These are phyloP conservation scores for Fusarium haematococcum DNA, from an alignment of 2,329 filamentous ascomycete species.

Conservation along the genomic window DNA sequence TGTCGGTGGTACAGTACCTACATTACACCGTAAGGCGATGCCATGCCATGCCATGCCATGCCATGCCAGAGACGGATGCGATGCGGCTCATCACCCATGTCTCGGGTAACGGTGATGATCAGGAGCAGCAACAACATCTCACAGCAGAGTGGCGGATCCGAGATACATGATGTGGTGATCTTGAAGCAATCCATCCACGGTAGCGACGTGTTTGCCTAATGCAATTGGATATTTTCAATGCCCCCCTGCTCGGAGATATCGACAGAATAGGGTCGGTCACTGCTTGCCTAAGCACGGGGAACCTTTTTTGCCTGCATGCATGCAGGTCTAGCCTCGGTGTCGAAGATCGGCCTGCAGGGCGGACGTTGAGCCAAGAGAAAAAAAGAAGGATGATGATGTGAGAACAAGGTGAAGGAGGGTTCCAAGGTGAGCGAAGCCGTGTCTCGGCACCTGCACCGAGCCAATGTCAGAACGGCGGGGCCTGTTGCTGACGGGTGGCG, in stretches of 20 bases:
- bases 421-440: not conserved
- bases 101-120: conserved; percentile 20
- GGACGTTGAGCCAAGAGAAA: not conserved
- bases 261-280: conserved; percentile 12
- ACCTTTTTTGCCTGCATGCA: not conserved
- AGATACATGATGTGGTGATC: conserved; percentile 9
- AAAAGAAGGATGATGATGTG: not conserved
- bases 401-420: conserved; percentile 7
- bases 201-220: not conserved
- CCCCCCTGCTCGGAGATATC: conserved; percentile 4
- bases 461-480: conserved; percentile 25
- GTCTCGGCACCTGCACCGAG: conserved; percentile 2
- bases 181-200: not conserved
- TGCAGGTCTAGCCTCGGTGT: not conserved
- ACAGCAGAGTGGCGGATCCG: not conserved
- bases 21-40: not conserved
- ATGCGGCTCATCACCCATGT: conserved; percentile 6
- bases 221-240: conserved; percentile 13
- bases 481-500: conserved; percentile 17
- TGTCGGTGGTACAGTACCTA: not conserved
- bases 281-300: conserved; percentile 6
- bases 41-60: not conserved
- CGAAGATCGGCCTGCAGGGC: conserved; percentile 16
- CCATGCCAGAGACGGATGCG: not conserved
- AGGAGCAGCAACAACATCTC: conserved; percentile 11